These are phyloP conservation scores for Quercus rubra DNA, from an alignment of 306 rosid genomes.

Conservation along the genomic window DNA sequence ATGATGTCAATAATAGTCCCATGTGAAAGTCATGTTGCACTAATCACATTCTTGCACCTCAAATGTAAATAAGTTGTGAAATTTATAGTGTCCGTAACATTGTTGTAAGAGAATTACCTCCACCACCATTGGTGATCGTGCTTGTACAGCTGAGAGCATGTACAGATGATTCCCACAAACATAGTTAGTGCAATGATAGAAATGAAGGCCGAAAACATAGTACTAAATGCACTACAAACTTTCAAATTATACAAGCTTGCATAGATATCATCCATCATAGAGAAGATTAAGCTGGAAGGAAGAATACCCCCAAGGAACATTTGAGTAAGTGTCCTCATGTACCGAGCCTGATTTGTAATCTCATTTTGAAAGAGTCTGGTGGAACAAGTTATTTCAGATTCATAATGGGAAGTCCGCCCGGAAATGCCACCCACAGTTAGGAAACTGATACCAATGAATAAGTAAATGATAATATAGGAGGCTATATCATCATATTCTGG, in stretches of 20 bases:
- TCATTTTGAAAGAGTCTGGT: neutral
- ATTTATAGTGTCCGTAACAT: too few relatives aligned
- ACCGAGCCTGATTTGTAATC: neutral
- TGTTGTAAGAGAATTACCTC: constrained; percentile 6
- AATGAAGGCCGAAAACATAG: constrained; percentile 6
- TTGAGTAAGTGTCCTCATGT: constrained; percentile 12
- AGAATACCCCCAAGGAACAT: constrained; percentile 16
- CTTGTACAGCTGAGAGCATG: neutral
- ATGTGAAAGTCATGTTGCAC: too few relatives aligned
- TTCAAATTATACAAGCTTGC: constrained; percentile 23
- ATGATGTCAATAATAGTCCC: too few relatives aligned
- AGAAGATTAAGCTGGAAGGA: neutral
- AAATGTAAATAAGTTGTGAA: too few relatives aligned
- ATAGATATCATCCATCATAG: constrained; percentile 21
- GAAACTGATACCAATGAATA: neutral
- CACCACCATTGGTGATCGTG: constrained; percentile 23
- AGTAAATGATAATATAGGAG: too few relatives aligned
- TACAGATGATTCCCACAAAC: neutral
- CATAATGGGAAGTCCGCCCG: neutral
- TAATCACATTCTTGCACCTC: too few relatives aligned
- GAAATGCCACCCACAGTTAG: neutral
- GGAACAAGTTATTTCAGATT: neutral
- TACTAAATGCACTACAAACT: neutral
- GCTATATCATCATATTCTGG: too few relatives aligned
- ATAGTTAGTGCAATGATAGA: neutral